Conservation (phyloP, 208 protist species). For the Tritrichomonas foetus region DNA sequence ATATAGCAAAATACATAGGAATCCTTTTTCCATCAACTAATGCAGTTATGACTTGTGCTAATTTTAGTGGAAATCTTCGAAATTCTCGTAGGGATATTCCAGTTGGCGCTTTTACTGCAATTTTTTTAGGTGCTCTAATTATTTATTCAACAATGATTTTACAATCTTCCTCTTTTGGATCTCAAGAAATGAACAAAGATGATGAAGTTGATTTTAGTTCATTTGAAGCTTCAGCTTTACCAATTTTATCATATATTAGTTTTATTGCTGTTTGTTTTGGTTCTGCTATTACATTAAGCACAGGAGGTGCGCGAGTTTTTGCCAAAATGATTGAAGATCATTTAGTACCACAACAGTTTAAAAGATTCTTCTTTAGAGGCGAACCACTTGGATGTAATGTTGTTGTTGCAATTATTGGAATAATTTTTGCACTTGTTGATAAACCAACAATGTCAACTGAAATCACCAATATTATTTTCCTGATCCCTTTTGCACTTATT, state of each 20-base stretch:
- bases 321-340: background rate
- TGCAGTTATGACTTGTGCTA: slow-evolving; percentile 21
- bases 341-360: background rate
- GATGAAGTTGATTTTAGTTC: background rate
- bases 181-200: background rate
- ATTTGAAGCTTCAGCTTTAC: background rate
- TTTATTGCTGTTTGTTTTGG: background rate
- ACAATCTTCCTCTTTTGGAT: background rate
- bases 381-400: background rate
- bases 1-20: background rate
- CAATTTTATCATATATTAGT: background rate
- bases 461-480: slow-evolving; percentile 9
- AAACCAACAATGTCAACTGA: background rate
- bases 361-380: background rate
- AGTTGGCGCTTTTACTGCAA: background rate
- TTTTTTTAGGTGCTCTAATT: background rate
- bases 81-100: background rate
- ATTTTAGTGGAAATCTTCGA: background rate
- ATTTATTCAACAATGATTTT: background rate
- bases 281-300: background rate
- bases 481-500: background rate
- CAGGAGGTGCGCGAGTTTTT: background rate
- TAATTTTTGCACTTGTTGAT: background rate
- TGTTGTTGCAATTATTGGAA: background rate
- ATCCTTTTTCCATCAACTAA: background rate